A percentile compares a stretch with the other conserved stretches of the same genome.
These are phyloP conservation scores for Pochonia chlamydosporia DNA, from an alignment of 2,329 filamentous ascomycete genomes.

Conservation along the genomic window DNA sequence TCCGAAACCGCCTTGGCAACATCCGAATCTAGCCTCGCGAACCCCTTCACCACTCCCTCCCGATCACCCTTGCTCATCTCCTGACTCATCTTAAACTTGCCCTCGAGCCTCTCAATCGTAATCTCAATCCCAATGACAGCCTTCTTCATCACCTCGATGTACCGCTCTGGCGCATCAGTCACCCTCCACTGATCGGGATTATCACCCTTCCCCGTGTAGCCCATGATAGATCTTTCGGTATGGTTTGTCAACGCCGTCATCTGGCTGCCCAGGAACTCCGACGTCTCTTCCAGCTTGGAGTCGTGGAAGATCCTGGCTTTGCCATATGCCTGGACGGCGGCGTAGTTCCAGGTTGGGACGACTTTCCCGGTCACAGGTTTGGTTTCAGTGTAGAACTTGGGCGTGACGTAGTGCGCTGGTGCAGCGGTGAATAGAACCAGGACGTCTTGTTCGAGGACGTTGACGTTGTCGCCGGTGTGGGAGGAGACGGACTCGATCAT, in stretches of 20 bases:
- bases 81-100: conserved; percentile 65
- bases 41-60: conserved; percentile 52
- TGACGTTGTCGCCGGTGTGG: conserved; percentile 12
- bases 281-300: conserved; percentile 36
- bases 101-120: conserved; percentile 45
- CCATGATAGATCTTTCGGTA: conserved; percentile 51
- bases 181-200: conserved; percentile 44
- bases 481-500: conserved; percentile 42
- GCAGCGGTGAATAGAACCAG: conserved; percentile 56
- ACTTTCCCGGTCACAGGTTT: conserved; percentile 61
- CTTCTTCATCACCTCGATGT: conserved; percentile 49
- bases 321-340: conserved; percentile 59
- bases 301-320: conserved; percentile 48
- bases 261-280: conserved; percentile 43
- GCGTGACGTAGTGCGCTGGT: conserved; percentile 59
- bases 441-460: conserved; percentile 45
- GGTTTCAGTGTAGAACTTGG: conserved; percentile 61
- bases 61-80: conserved; percentile 47
- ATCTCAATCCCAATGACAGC: conserved; percentile 58
- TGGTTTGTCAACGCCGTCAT: conserved; percentile 46
- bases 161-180: conserved; percentile 48
- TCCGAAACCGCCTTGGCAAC: conserved; percentile 23
- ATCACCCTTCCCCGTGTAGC: conserved; percentile 34
- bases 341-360: conserved; percentile 63
- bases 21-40: conserved; percentile 31